phyloP scores from a whole-genome alignment of 192 early-diverging fungal species.

The Coemansia sp. region DNA sequence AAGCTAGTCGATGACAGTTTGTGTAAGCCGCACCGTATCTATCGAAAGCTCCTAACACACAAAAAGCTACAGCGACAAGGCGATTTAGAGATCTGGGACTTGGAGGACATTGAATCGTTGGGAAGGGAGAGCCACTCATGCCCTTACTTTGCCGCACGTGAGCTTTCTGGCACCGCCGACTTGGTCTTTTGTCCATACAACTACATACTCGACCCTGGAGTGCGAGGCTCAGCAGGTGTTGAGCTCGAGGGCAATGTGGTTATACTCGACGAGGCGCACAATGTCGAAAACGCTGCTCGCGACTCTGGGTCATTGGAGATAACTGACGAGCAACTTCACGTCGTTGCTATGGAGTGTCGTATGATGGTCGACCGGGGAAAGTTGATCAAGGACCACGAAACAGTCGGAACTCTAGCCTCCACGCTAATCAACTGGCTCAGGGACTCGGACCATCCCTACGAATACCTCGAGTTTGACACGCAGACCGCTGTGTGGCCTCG shows the following conservation, averaged over 20 bases:
- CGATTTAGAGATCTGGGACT: conserved; percentile 60
- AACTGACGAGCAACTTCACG: conserved; percentile 41
- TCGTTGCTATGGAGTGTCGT: conserved; percentile 39
- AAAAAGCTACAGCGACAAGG: conserved; percentile 18
- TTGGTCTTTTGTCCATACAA: conserved; percentile 72
- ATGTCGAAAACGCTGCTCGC: conserved; percentile 65
- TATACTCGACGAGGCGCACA: conserved; percentile 70
- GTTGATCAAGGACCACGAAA: conserved; percentile 22
- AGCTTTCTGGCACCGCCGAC: conserved; percentile 53
- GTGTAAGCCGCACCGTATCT: conserved; percentile 19
- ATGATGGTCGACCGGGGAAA: conserved; percentile 21
- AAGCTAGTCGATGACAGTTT: conserved; percentile 35
- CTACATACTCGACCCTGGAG: conserved; percentile 65
- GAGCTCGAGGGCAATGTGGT: conserved; percentile 55
- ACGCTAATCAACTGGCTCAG: conserved; percentile 30
- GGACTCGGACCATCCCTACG: conserved; percentile 19
- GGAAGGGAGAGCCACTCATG: conserved; percentile 51
- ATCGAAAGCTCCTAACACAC: background rate
- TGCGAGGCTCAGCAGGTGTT: conserved; percentile 59
- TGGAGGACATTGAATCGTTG: conserved; percentile 61
- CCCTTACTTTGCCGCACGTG: conserved; percentile 63
- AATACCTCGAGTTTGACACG: conserved; percentile 41
- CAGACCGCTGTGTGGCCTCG: conserved; percentile 49
- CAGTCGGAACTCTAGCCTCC: conserved; percentile 17
- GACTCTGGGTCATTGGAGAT: conserved; percentile 60